These are phyloP conservation scores for Entomortierella beljakovae DNA, from an alignment of 192 early-diverging fungal species.

Conservation along the genomic window DNA sequence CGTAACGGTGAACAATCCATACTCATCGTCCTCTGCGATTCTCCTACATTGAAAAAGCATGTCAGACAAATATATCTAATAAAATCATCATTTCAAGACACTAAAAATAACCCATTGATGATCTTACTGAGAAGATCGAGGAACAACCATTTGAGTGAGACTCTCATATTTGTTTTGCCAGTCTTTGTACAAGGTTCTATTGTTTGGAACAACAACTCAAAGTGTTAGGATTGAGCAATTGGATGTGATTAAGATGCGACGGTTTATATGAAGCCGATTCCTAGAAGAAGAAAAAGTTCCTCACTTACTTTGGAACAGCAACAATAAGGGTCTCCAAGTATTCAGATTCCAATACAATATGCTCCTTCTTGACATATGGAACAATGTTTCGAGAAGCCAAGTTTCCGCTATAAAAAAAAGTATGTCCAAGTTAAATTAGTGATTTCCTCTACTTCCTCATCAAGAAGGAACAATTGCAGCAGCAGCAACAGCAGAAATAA, in stretches of 20 bases:
- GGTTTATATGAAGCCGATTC: no score
- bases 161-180: constrained; percentile 93
- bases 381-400: constrained; percentile 88
- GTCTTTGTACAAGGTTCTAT: constrained; percentile 75
- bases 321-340: constrained; percentile 93
- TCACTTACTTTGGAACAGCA: constrained; percentile 91
- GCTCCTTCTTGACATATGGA: constrained; percentile 91
- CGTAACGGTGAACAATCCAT: constrained; percentile 90
- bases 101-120: background rate
- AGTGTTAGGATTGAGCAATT: background rate
- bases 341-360: constrained; percentile 93
- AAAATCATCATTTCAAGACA: background rate
- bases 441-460: no score
- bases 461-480: constrained; percentile 13
- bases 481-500: no score
- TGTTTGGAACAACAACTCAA: background rate
- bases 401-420: constrained; percentile 74
- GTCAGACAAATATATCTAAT: constrained; percentile 1
- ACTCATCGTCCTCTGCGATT: constrained; percentile 97
- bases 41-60: constrained; percentile 54
- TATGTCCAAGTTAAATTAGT: no score
- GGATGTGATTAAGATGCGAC: no score
- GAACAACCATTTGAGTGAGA: constrained; percentile 95
- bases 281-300: no score
- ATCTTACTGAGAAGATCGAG: constrained; percentile 87